These are phyloP conservation scores for Aspergillus sp. DNA, from an alignment of 2,329 filamentous ascomycete genomes.

Conservation along the genomic window DNA sequence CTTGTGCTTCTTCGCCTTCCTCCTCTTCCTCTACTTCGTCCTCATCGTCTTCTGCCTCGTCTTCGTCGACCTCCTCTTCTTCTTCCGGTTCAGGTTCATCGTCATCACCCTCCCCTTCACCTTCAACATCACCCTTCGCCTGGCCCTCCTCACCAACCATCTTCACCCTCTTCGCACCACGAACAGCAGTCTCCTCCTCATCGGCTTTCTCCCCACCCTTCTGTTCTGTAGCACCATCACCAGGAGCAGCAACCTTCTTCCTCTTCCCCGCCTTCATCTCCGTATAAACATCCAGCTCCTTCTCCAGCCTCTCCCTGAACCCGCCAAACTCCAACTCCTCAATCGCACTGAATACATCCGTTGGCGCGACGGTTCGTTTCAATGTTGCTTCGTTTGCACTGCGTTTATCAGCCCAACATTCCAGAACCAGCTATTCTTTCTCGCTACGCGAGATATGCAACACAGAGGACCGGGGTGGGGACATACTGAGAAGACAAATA, in stretches of 20 bases:
- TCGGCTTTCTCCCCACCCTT: constrained; percentile 13
- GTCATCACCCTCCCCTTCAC: neutral
- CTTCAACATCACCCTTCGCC: constrained; percentile 6
- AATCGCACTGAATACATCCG: constrained; percentile 55
- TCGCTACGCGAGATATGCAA: neutral
- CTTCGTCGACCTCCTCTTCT: constrained; percentile 19
- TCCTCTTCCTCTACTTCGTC: constrained; percentile 18
- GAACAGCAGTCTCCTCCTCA: constrained; percentile 15
- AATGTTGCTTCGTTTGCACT: constrained; percentile 57
- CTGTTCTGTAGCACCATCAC: constrained; percentile 3
- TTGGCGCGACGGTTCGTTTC: constrained; percentile 56
- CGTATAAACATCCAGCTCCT: constrained; percentile 48
- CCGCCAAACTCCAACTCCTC: constrained; percentile 55
- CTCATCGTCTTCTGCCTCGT: constrained; percentile 20
- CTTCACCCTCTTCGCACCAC: constrained; percentile 16
- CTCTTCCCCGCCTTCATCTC: constrained; percentile 39
- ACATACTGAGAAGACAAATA: constrained; percentile 55
- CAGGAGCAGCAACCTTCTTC: constrained; percentile 39
- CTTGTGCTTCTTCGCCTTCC: constrained; percentile 15
- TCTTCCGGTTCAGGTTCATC: constrained; percentile 23
- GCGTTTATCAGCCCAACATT: constrained; percentile 2
- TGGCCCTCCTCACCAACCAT: constrained; percentile 10
- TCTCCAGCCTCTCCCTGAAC: constrained; percentile 53
- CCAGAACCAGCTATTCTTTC: constrained; percentile 1
- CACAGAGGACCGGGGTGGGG: neutral